Percentiles rank a stretch among this genome's conserved stretches.
Evolutionary conservation across 2,329 filamentous ascomycete species (phyloP).

Genomic region (Colletotrichum tofieldiae): DNA sequence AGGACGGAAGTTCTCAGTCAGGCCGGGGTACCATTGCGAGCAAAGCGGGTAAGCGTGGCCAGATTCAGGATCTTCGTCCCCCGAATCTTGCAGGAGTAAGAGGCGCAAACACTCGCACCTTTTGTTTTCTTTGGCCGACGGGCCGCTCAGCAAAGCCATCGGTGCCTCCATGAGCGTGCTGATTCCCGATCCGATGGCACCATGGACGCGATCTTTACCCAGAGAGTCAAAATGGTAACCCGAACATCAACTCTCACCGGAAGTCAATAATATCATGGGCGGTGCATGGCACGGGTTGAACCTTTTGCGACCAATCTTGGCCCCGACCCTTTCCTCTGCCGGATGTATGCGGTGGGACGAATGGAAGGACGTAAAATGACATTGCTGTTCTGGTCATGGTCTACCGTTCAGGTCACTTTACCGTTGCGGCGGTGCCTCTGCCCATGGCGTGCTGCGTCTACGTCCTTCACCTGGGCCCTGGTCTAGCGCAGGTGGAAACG

Average conservation of each 20-base stretch:
- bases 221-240: neutral
- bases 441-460: slow-evolving; percentile 7
- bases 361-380: slow-evolving; percentile 35
- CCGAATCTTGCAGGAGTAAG: slow-evolving; percentile 22
- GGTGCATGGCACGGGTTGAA: slow-evolving; percentile 14
- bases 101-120: neutral
- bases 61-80: slow-evolving; percentile 20
- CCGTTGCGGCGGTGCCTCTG: slow-evolving; percentile 27
- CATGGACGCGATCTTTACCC: neutral
- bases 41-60: neutral
- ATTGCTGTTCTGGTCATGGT: slow-evolving; percentile 42
- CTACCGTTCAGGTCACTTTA: slow-evolving; percentile 35
- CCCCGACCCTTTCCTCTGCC: neutral
- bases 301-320: slow-evolving; percentile 1
- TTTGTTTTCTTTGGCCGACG: slow-evolving; percentile 8
- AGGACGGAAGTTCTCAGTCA: neutral
- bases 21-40: slow-evolving; percentile 5
- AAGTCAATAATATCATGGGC: slow-evolving; percentile 12
- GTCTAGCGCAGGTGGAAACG: neutral
- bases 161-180: neutral
- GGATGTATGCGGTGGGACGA: slow-evolving; percentile 22
- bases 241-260: slow-evolving; percentile 21
- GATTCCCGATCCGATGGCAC: neutral
- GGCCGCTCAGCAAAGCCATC: slow-evolving; percentile 21
- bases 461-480: slow-evolving; percentile 7